Evolutionary conservation across 148 eudicot species (phyloP), one percentile per base, ranked within the genome.

Genomic region (Cornus suecica): DNA sequence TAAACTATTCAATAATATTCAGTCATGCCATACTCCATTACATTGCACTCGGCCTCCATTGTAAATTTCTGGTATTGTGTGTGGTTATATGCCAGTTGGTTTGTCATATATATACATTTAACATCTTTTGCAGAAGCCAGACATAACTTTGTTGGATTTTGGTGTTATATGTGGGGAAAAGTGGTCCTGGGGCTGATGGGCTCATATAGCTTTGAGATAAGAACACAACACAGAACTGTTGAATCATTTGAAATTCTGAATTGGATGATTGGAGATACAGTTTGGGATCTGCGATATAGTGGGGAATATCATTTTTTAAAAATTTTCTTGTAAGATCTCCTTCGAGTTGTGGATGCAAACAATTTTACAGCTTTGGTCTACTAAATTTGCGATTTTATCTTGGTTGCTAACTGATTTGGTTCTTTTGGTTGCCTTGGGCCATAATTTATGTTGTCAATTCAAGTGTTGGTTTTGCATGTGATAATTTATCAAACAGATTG

Each of bases 361-460:
- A 74, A 24, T 58, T 58, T n/a, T 73, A 29, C 68, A 52, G 41
- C 23, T 58, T 42, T 78, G 54, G 5, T 24, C 69, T 74, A 4
- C 37, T 79, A 37, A 5, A 37, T 45, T 69, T 74, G 27, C 26
- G 11, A 34, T 29, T 37, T 76, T 60, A 25, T 76, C 6, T 63
- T 26, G 60, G 25, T 69, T 27, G 20, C 16, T 72, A 27, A 18
- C 54, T 65, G 61, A 69, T 30, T 28, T 76, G 73, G 41, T 51
- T 51, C 32, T 73, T 79, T 64, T 54, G 48, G 51, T 37, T 77
- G n/a, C 66, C 56, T 63, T 80, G 93, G 99, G 88, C 99, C 99
- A 15, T 96, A 56, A 93, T 93, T 74, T 82, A 93, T 82, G 92
- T 90, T 93, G 99, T 96, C 76, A 41, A 68, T 6, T 0, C 1